A percentile compares a stretch with the other conserved stretches of the same genome.
Conservation (phyloP, 352 stramenopile species). For the Blastocystis sp. region DNA sequence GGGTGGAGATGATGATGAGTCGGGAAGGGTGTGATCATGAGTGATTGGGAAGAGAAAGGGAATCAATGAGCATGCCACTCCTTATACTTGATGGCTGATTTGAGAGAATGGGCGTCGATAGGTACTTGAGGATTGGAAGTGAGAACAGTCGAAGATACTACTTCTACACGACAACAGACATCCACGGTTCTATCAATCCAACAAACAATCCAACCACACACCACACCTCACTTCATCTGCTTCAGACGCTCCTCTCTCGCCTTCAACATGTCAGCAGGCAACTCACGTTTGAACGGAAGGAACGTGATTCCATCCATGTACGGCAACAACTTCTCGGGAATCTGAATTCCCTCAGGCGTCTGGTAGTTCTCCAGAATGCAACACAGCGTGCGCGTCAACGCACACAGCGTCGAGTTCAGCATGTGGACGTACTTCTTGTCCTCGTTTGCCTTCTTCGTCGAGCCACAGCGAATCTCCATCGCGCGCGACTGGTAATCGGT, state of each 20-base stretch:
- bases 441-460: conserved; percentile 77
- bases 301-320: conserved; percentile 97
- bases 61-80: no score
- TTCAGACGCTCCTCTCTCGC: background rate
- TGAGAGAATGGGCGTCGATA: no score
- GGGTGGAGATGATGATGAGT: no score
- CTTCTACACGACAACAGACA: no score
- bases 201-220: background rate
- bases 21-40: no score
- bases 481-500: conserved; percentile 91
- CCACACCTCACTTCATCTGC: background rate
- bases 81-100: no score
- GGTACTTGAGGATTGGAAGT: no score
- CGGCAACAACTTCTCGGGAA: conserved; percentile 88
- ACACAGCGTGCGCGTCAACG: conserved; percentile 91
- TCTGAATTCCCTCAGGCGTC: conserved; percentile 71
- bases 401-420: conserved; percentile 95
- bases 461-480: conserved; percentile 84
- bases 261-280: background rate
- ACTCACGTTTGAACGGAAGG: conserved; percentile 76
- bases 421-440: conserved; percentile 86
- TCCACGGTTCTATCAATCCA: no score
- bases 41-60: no score
- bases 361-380: conserved; percentile 98
- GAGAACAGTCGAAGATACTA: no score